Percentiles rank a stretch among this genome's conserved stretches.
phyloP scores from a whole-genome alignment of 805 yeast genomes.

The Candida nitratophila region DNA sequence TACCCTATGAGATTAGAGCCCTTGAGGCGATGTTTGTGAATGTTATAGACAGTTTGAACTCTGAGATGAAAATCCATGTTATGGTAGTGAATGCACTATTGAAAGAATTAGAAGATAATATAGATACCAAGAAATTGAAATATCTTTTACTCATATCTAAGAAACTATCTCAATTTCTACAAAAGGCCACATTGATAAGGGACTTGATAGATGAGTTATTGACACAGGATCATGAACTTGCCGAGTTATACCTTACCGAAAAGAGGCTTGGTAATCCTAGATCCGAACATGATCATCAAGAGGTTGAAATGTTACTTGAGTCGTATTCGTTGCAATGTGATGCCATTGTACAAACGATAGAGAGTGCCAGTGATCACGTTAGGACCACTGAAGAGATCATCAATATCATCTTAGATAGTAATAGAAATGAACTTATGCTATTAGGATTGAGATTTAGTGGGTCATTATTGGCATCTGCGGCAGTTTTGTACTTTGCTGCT shows the following conservation, averaged over 20 bases:
- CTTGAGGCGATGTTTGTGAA: slow-evolving; percentile 80
- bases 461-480: slow-evolving; percentile 76
- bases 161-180: slow-evolving; percentile 74
- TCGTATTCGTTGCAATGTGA: slow-evolving; percentile 87
- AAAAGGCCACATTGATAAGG: slow-evolving; percentile 74
- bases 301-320: slow-evolving; percentile 84
- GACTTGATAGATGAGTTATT: slow-evolving; percentile 80
- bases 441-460: slow-evolving; percentile 78
- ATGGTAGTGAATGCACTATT: slow-evolving; percentile 70
- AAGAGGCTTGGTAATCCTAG: slow-evolving; percentile 37
- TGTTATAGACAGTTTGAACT: slow-evolving; percentile 68
- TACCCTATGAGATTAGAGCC: slow-evolving; percentile 89
- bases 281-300: slow-evolving; percentile 63
- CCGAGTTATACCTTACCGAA: slow-evolving; percentile 73
- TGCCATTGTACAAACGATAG: slow-evolving; percentile 89
- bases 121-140: slow-evolving; percentile 72
- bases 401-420: slow-evolving; percentile 86
- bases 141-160: slow-evolving; percentile 79
- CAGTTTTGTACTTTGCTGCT: slow-evolving; percentile 75
- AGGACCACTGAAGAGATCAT: slow-evolving; percentile 92
- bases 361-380: slow-evolving; percentile 71
- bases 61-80: slow-evolving; percentile 82
- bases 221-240: slow-evolving; percentile 82
- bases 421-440: slow-evolving; percentile 87
- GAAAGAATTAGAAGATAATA: slow-evolving; percentile 70